Conservation (phyloP, 2,329 filamentous ascomycete species). For the Neofusicoccum laricinum region DNA sequence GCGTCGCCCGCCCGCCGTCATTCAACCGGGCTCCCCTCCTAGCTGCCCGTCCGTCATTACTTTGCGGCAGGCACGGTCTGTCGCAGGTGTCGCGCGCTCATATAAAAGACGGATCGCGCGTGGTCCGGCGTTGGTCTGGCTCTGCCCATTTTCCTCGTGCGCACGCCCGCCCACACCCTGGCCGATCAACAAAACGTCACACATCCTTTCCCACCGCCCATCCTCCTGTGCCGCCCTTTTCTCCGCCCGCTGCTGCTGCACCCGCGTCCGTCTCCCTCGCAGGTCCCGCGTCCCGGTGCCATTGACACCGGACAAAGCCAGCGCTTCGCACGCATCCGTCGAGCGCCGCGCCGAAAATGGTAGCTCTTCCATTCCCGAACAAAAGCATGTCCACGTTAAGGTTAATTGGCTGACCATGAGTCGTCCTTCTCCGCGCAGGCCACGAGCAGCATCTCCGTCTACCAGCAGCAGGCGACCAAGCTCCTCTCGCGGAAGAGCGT, state of each 20-base stretch:
- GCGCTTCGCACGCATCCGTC: background rate
- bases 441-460: conserved; percentile 7
- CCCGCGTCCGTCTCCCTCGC: background rate
- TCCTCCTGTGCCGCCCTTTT: conserved; percentile 6
- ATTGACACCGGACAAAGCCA: background rate
- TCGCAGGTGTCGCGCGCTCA: background rate
- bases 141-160: background rate
- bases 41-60: background rate
- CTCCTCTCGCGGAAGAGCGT: conserved; percentile 15
- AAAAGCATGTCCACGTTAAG: background rate
- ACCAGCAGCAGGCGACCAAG: conserved; percentile 15
- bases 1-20: background rate
- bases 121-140: background rate
- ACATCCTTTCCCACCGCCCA: conserved; percentile 1
- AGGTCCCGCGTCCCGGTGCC: background rate
- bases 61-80: background rate
- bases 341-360: conserved; percentile 8
- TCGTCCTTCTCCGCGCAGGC: background rate
- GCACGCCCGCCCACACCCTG: background rate
- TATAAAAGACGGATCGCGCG: background rate
- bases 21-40: background rate
- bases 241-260: background rate
- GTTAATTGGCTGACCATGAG: background rate
- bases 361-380: background rate
- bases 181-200: background rate